Base-by-base conservation (phyloP, 257 asterid genomes). In the Capsicum baccatum region DNA sequence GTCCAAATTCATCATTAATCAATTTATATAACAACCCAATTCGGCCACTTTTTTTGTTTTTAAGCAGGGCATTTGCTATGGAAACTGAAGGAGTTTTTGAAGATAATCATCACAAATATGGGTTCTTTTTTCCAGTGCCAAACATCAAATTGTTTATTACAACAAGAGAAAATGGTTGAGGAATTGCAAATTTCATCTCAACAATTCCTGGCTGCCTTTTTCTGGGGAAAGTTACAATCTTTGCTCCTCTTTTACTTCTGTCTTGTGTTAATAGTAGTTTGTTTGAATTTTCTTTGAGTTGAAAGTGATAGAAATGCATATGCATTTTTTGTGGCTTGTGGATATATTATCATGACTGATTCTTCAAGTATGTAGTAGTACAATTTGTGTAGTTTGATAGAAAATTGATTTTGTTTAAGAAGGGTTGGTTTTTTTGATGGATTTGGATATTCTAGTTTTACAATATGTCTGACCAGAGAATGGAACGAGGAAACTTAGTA, bases 1-100 rank as follows among this genome's bases (percentile, higher is more conserved):
- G 52, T 39, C 52, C 37, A 68, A 44, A 33, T 26, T 26, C 1
- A 26, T 26, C 33, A 66, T 26, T 66, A 66, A 59, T 59, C 64
- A 59, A 17, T 39, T 6, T 59, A 59, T 59, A 16, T 59, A 10
- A 59, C 64, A 17, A 59, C 11, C 26, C 64, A 16, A 59, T 59
- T 59, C 64, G 17, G 3, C 10, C 71, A 13, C 44, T 39, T 39
- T 39, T 26, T 26, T 26, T 26, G 33, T 39, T 39, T 39, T 4
- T 16, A 3, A 68, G 6, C 50, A 6, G 11, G 47, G 47, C 9
- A 13, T 35, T 35, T 12, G 48, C 50, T 14, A 35, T 67, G 74
- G 74, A 67, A 67, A 67, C 50, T 67, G 50, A 35, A 67, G 68
- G 74, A 67, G 50, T 67, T 67, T 67, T 35, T 35, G 19, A 39